Evolutionary conservation across 805 yeast species (phyloP).

Genomic region (Saturnispora ahearnii): DNA sequence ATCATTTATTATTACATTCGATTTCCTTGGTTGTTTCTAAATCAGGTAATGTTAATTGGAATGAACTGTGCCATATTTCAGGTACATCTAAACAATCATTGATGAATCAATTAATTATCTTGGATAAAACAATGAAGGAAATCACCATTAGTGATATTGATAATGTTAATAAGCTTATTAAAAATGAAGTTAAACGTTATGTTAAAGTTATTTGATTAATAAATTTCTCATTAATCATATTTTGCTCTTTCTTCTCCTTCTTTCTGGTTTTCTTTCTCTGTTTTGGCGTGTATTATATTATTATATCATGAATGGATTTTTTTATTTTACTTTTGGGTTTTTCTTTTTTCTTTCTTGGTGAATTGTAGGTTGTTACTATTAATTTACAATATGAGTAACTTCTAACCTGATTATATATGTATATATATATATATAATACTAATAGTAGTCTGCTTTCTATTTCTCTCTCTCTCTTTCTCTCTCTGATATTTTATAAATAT

Average conservation of each 20-base stretch:
- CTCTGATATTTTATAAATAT: too few relatives aligned
- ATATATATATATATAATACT: background rate
- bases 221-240: background rate
- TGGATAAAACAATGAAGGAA: slow-evolving; percentile 1
- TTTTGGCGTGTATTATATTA: background rate
- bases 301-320: background rate
- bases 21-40: background rate
- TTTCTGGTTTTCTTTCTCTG: background rate
- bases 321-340: background rate
- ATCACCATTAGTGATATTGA: slow-evolving; percentile 10
- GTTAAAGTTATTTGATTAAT: slow-evolving; percentile 14
- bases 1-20: background rate
- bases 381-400: background rate
- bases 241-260: background rate
- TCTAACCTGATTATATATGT: background rate
- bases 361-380: too few relatives aligned
- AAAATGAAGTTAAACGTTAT: slow-evolving; percentile 14
- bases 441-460: background rate
- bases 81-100: slow-evolving; percentile 13
- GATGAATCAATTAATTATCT: slow-evolving; percentile 1
- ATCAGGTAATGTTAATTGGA: background rate
- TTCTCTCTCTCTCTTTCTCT: background rate
- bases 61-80: slow-evolving; percentile 3
- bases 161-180: slow-evolving; percentile 9
- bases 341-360: background rate